Percentiles rank a stretch among this genome's conserved stretches.
Conservation (phyloP, 148 eudicot genomes). For the Spergularia marina region DNA sequence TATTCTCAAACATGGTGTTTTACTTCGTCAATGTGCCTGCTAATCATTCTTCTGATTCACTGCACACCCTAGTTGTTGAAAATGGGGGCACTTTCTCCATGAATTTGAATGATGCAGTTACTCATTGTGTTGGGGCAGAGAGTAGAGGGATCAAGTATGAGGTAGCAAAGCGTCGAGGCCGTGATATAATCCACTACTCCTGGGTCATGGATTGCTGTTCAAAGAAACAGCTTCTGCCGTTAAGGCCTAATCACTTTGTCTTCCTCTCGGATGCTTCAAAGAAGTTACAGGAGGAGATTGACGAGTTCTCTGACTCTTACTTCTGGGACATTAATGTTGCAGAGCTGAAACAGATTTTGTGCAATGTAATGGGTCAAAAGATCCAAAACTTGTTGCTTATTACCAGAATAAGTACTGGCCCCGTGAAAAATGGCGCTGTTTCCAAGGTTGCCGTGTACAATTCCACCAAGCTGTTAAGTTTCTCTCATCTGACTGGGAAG, state of each 20-base stretch:
- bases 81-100: conserved; percentile 93
- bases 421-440: conserved; percentile 58
- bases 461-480: conserved; percentile 46
- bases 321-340: conserved; percentile 61
- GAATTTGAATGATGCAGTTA: conserved; percentile 81
- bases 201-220: conserved; percentile 87
- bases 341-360: conserved; percentile 72
- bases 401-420: conserved; percentile 74
- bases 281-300: conserved; percentile 80
- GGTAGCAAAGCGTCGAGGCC: conserved; percentile 75
- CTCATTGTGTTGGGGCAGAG: conserved; percentile 89
- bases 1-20: conserved; percentile 66
- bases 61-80: conserved; percentile 88
- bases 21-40: conserved; percentile 77
- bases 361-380: conserved; percentile 47
- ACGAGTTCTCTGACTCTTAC: conserved; percentile 80
- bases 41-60: conserved; percentile 48
- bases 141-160: conserved; percentile 87
- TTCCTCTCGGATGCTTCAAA: conserved; percentile 67
- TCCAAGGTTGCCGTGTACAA: conserved; percentile 75
- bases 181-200: conserved; percentile 76
- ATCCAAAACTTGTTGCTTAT: conserved; percentile 46
- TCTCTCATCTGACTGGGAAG: conserved; percentile 39
- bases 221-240: conserved; percentile 68
- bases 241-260: conserved; percentile 74